Evolutionary conservation across 2,329 filamentous ascomycete species (phyloP), one percentile per base, ranked within the genome.

Genomic region (Coleophoma eucalyptorum): DNA sequence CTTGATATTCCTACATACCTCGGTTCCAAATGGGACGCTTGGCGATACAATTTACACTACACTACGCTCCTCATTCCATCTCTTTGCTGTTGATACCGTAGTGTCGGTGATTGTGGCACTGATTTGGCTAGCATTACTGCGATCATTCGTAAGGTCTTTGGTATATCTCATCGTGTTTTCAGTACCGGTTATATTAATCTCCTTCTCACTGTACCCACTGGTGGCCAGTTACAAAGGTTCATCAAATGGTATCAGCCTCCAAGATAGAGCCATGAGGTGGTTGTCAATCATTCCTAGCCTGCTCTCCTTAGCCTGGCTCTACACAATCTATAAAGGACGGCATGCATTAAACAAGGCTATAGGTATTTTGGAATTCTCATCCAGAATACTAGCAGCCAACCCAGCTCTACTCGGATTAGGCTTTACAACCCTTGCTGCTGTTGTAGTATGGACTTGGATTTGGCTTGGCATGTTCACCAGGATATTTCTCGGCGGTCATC

Each of bases 391-490:
- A 15, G 83, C 86, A 6, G 87, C 90, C 34, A 96, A 95, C 63
- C 85, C 90, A 10, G 90, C 87, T 2, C 78, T 99, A 18, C 77
- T 97, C 33, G 67, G 89, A 2, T 80, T 97, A n/a, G 94, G 94
- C 3, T 86, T 97, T 62, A 83, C 78, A 11, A 87, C 87, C 19
- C 78, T 97, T 13, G 79, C 75, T 6, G 74, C 85, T 21, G 87
- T 96, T 41, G 88, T 97, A 10, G 73, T 83, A 13, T 97, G 92
- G 87, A 97, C 92, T 0, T 99, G 94, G 94, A 69, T 89, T 6
- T 99, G 94, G 94, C 83, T 97, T 59, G 84, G 85, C 61, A 97
- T 99, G 91, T 97, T 99, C 69, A 93, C 92, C 7, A 82, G 91
- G 42, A 86, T 97, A 52, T 99, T 99, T 68, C 83, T 97, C 52